Evolutionary conservation across 2,329 filamentous ascomycete genomes (phyloP), one percentile per base, ranked within the genome.

Genomic region (Hypoxylon sp.): DNA sequence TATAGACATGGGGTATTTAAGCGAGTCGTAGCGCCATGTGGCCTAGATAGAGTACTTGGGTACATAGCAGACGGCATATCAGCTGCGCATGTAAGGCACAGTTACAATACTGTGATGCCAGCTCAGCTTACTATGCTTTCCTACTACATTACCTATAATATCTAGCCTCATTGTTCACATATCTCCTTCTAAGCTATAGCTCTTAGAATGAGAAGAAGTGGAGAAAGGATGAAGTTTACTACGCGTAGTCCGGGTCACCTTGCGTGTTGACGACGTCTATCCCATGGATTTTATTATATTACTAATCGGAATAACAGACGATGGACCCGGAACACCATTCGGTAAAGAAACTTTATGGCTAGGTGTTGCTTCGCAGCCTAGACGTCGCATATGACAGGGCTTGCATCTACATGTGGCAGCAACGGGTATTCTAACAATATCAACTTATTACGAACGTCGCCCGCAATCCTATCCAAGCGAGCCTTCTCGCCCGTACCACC

Each of bases 1-100:
- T 55, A 57, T 55, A 14, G 28, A 7, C 41, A 59, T 56, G 65
- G 65, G 57, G 57, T 63, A 38, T 53, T 53, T 38, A 53, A 65
- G 58, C 57, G 56, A 57, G 49, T 23, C 23, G 61, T 56, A 36
- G 13, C 32, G 49, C 60, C 48, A 60, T 64, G 56, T 62, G 49
- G 53, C 43, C 48, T 57, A 52, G n/a, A 36, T 57, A 52, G n/a
- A 36, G 48, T 63, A 58, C 30, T 14, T 45, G 38, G 32, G 23
- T 60, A 41, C 32, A 34, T 45, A 45, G 41, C n/a, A 5, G 17
- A 53, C 56, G 49, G 60, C 53, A 64, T 59, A 49, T 55, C 21
- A 30, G 43, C 52, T 65, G 61, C 10, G 46, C 46, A 59, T 17
- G 25, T 25, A 49, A 67, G 67, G 58, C 64, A 60, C 45, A 58